Evolutionary conservation across 441 rosid genomes (phyloP), one percentile per base, ranked within the genome.

Genomic region (Jatropha multifida): DNA sequence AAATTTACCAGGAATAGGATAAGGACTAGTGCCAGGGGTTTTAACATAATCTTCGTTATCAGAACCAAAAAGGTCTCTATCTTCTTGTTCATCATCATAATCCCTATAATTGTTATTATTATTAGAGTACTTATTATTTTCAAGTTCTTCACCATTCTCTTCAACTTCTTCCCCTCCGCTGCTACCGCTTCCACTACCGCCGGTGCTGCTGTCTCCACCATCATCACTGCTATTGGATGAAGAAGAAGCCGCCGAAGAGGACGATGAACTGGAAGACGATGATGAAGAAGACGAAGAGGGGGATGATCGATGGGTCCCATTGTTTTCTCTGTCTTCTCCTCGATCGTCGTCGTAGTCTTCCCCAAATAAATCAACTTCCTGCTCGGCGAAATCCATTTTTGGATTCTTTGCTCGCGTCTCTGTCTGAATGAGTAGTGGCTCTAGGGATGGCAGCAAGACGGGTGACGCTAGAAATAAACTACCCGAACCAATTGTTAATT

Each of bases 1-100:
- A 2, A 37, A 18, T 8, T 76, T 76, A 76, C 78, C 78, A 15
- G 78, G 78, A 54, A 76, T 76, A 15, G 74, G 12, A 54, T 11
- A 62, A 40, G 74, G 74, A 58, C 74, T 76, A 26, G 62, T 48
- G 13, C 65, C 69, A n/a, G 44, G 60, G 55, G 97, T 92, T 78
- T 90, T 89, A 65, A 88, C 88, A 80, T 93, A 92, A 69, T 90
- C 97, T 84, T 89, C 92, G 70, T 90, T 92, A 82, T 89, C 97
- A 78, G 93, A 85, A 8, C 92, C 96, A 78, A 90, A 92, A 73
- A 93, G 89, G 85, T 95, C 96, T 26, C 68, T 85, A 27, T 85
- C 93, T 2, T 83, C 87, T 23, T 63, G 79, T 79, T 80, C 81
- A 75, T 81, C 84, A 68, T 59, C 46, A 72, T 55, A 73, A 74